Conservation (phyloP, 306 rosid genomes). For the Luffa acutangula region DNA sequence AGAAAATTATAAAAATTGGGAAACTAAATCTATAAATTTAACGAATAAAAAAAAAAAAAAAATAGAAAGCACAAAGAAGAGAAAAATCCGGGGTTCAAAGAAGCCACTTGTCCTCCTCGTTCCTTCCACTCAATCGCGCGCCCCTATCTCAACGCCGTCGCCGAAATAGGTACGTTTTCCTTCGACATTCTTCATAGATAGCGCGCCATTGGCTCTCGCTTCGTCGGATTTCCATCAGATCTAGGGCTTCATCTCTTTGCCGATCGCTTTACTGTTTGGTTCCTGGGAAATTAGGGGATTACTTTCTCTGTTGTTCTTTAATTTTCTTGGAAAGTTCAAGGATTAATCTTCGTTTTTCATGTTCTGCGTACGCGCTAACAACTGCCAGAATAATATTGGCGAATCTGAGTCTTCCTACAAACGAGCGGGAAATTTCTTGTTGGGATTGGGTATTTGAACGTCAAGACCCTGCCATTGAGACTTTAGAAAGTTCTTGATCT, state of each 20-base stretch:
- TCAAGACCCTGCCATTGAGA: not conserved
- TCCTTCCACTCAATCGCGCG: conserved; percentile 2
- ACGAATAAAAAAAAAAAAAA: not conserved
- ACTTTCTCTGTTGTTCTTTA: not conserved
- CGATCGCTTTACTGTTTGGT: not conserved
- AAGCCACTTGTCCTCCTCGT: not conserved
- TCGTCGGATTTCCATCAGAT: not conserved
- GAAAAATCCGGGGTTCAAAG: not conserved
- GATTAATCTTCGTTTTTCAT: not conserved
- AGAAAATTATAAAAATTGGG: too few relatives aligned
- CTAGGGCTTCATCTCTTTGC: not conserved
- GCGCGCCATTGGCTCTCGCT: not conserved
- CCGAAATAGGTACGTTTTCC: not conserved
- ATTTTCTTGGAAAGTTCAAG: not conserved
- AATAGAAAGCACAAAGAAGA: not conserved
- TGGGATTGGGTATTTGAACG: not conserved
- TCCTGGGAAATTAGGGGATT: not conserved
- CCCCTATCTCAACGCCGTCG: conserved; percentile 10
- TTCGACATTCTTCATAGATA: not conserved
- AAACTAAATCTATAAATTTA: too few relatives aligned
- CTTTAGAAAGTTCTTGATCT: not conserved
- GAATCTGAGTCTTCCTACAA: not conserved
- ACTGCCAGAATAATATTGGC: not conserved
- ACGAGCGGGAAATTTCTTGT: not conserved
- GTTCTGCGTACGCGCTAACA: not conserved